phyloP scores from a whole-genome alignment of 2,329 filamentous ascomycete species.

The Ascochyta clinopodiicola region DNA sequence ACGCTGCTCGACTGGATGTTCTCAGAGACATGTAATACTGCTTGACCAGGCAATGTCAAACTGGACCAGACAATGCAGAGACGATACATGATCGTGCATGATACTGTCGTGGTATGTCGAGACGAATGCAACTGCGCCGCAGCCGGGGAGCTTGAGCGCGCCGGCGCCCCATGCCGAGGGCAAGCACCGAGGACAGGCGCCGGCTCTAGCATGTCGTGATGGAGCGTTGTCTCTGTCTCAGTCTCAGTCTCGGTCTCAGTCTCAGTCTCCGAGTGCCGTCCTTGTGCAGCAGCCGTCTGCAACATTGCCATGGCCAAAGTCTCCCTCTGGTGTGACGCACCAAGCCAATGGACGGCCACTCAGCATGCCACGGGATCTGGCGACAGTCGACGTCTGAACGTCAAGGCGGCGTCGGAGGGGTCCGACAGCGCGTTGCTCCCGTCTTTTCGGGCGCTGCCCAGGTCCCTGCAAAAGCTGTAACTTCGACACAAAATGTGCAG shows the following conservation, averaged over 20 bases:
- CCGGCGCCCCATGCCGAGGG: constrained; percentile 12
- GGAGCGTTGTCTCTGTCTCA: neutral
- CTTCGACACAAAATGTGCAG: constrained; percentile 21
- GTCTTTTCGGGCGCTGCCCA: constrained; percentile 4
- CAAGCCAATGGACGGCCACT: constrained; percentile 2
- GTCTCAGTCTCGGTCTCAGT: no score
- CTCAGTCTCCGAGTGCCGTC: neutral
- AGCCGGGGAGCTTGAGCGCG: constrained; percentile 4
- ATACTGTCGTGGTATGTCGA: no score
- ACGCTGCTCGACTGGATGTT: no score
- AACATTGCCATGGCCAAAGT: neutral
- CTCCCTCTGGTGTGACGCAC: neutral
- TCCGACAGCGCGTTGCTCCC: constrained; percentile 20
- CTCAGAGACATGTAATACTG: no score
- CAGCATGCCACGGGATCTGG: constrained; percentile 19
- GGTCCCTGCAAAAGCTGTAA: constrained; percentile 21
- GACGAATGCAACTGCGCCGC: neutral
- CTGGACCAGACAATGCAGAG: no score
- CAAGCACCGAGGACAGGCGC: constrained; percentile 1
- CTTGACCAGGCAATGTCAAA: no score
- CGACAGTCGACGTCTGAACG: neutral
- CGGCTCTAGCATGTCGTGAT: constrained; percentile 13
- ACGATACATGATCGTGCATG: no score
- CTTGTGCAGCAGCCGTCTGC: neutral
- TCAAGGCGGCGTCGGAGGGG: constrained; percentile 16